Conservation (phyloP, 306 rosid species). For the Cucurbita ficifolia region DNA sequence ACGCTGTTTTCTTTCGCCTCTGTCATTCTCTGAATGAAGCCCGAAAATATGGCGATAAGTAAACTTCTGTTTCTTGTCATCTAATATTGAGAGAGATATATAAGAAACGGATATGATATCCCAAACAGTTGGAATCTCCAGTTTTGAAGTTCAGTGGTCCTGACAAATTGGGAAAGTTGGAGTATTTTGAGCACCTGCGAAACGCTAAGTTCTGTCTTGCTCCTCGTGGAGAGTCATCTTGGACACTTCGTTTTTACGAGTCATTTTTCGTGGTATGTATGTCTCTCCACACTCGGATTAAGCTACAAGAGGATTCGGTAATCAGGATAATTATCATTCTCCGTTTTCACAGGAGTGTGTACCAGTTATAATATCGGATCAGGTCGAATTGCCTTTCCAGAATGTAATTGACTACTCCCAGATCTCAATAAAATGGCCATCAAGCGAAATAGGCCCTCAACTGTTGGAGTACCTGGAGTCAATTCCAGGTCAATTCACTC, state of each 20-base stretch:
- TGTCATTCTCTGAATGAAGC: not conserved
- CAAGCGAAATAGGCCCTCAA: conserved; percentile 59
- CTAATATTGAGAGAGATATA: conserved; percentile 4
- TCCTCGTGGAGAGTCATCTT: conserved; percentile 94
- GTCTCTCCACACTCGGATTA: conserved; percentile 1
- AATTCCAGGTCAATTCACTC: conserved; percentile 57
- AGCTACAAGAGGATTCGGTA: not conserved
- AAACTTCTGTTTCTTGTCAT: not conserved
- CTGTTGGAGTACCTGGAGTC: conserved; percentile 77
- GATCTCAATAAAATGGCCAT: conserved; percentile 97
- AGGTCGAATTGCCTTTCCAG: conserved; percentile 80
- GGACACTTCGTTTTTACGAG: conserved; percentile 96
- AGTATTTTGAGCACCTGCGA: conserved; percentile 77
- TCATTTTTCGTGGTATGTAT: conserved; percentile 76
- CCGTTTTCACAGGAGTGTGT: conserved; percentile 66
- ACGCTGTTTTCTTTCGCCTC: conserved; percentile 5
- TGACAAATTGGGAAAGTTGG: conserved; percentile 56
- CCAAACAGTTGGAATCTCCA: conserved; percentile 90
- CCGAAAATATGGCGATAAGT: not conserved
- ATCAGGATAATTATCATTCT: conserved; percentile 10
- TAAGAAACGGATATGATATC: conserved; percentile 25
- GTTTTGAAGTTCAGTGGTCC: conserved; percentile 80
- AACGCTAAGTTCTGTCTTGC: conserved; percentile 90
- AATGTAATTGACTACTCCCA: conserved; percentile 70
- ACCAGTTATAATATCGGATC: conserved; percentile 83